A percentile compares a stretch with the other conserved stretches of the same genome.
phyloP scores from a whole-genome alignment of 257 asterid genomes.

The Fraxinus cuspidata region DNA sequence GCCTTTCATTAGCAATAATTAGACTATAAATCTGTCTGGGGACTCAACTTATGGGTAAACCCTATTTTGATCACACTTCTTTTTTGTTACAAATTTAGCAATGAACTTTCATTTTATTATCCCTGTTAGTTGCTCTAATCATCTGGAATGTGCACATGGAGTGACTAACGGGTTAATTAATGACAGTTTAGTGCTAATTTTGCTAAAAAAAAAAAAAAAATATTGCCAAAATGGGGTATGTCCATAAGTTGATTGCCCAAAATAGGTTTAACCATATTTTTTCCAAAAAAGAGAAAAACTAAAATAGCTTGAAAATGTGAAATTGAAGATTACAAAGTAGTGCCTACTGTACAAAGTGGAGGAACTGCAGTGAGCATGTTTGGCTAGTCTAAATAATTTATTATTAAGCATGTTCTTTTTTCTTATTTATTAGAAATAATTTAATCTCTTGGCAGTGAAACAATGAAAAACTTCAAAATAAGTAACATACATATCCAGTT shows the following conservation, averaged over 20 bases:
- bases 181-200: not conserved
- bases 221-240: not conserved
- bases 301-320: not conserved
- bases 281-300: not conserved
- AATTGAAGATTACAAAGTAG: not conserved
- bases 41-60: not conserved
- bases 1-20: not conserved
- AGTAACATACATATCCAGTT: not conserved
- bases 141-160: not conserved
- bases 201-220: not conserved
- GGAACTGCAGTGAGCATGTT: not conserved
- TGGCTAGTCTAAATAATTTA: not conserved
- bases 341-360: not conserved
- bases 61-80: not conserved
- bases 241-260: not conserved
- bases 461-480: not conserved
- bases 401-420: not conserved
- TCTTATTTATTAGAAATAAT: not conserved
- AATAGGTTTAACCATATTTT: not conserved
- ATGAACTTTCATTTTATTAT: not conserved
- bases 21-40: not conserved
- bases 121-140: not conserved
- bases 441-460: not conserved
- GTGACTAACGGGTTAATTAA: not conserved
- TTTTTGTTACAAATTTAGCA: not conserved